phyloP scores from a whole-genome alignment of 1,284 basidiomycete species.

The Irpex lacteus region DNA sequence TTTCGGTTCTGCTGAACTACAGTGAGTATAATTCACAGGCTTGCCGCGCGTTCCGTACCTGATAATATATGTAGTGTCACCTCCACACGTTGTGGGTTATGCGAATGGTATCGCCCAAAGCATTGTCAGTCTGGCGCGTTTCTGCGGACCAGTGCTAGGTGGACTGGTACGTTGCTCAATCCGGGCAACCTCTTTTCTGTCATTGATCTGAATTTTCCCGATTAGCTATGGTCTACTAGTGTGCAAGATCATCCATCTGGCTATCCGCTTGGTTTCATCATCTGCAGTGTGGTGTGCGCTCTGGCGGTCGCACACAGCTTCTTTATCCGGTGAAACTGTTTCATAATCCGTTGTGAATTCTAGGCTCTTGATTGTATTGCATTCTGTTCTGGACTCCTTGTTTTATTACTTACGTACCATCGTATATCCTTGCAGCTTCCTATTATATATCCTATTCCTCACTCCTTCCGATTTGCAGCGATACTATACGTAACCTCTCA shows the following conservation, averaged over 20 bases:
- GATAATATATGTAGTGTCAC: slow-evolving; percentile 57
- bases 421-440: neutral
- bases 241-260: slow-evolving; percentile 66
- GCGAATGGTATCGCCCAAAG: slow-evolving; percentile 83
- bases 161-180: slow-evolving; percentile 54
- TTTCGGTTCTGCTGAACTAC: slow-evolving; percentile 79
- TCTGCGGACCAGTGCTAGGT: slow-evolving; percentile 75
- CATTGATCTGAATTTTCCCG: neutral
- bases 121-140: slow-evolving; percentile 79
- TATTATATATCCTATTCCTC: neutral
- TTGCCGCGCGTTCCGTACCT: neutral
- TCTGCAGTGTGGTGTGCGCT: slow-evolving; percentile 57
- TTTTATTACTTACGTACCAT: neutral
- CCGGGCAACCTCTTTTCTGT: neutral
- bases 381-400: neutral
- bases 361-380: neutral
- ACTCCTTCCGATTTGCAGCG: neutral
- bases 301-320: slow-evolving; percentile 68
- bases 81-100: slow-evolving; percentile 70
- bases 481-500: neutral
- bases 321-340: slow-evolving; percentile 59
- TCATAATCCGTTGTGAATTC: neutral
- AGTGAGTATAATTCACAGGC: slow-evolving; percentile 42
- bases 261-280: slow-evolving; percentile 72
- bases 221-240: slow-evolving; percentile 74